These are phyloP conservation scores for Orbilia brochopaga DNA, from an alignment of 2,329 filamentous ascomycete species.

Conservation along the genomic window DNA sequence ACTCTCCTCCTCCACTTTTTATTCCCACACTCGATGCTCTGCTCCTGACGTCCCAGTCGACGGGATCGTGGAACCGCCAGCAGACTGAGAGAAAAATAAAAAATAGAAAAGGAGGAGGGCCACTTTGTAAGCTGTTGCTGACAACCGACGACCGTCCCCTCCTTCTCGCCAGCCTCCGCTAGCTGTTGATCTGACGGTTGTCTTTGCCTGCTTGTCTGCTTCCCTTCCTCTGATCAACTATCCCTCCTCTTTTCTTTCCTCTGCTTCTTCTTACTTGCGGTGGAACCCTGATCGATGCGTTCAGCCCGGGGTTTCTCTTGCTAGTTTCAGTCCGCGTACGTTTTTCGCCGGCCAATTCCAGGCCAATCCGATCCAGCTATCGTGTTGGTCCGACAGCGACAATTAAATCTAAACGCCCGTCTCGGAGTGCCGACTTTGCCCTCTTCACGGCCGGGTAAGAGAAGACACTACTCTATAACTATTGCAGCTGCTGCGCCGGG, in stretches of 20 bases:
- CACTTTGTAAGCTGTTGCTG: constrained; percentile 51
- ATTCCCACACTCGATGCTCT: constrained; percentile 37
- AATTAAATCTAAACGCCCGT: not conserved
- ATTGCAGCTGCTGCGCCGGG: not conserved
- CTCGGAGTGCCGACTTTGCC: not conserved
- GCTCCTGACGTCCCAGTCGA: constrained; percentile 28
- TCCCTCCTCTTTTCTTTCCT: not conserved
- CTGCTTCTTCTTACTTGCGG: constrained; percentile 9
- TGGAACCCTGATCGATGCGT: constrained; percentile 42
- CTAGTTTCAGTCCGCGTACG: constrained; percentile 20
- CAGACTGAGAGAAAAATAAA: constrained; percentile 1
- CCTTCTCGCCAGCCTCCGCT: constrained; percentile 22
- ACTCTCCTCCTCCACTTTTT: constrained; percentile 45
- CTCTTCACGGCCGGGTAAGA: constrained; percentile 20
- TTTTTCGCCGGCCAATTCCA: constrained; percentile 34
- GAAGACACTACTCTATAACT: not conserved
- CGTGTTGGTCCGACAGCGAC: constrained; percentile 31
- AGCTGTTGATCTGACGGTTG: constrained; percentile 18
- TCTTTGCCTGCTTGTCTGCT: constrained; percentile 5
- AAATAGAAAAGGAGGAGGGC: constrained; percentile 37
- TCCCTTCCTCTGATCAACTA: not conserved
- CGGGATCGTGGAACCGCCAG: not conserved
- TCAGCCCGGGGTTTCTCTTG: constrained; percentile 25
- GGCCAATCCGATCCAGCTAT: constrained; percentile 23
- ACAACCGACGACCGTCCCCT: constrained; percentile 28